Conservation (phyloP, 768 basidiomycete genomes). For the Lanmaoa pseudosensibilis region DNA sequence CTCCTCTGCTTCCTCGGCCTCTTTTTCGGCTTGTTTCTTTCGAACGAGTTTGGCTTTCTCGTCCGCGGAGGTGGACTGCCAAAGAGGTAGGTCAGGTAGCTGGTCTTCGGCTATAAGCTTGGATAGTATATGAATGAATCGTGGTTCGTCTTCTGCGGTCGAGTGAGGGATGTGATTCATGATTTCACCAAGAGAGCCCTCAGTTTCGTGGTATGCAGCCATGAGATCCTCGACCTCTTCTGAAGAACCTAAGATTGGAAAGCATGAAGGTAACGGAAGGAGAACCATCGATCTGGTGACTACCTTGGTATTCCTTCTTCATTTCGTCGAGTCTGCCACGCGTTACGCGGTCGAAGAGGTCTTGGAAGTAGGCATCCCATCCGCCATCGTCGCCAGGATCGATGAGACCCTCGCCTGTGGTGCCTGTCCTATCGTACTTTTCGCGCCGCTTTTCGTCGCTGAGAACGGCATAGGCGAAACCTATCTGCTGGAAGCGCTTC, state of each 20-base stretch:
- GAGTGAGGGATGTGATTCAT: constrained; percentile 88
- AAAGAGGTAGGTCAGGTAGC: constrained; percentile 54
- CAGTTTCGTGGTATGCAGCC: constrained; percentile 64
- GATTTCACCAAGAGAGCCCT: constrained; percentile 78
- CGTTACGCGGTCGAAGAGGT: constrained; percentile 85
- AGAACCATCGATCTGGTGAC: background rate
- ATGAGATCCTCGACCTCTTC: constrained; percentile 85
- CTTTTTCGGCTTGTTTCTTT: constrained; percentile 71
- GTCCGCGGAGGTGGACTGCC: constrained; percentile 75
- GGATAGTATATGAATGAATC: constrained; percentile 72
- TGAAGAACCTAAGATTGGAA: constrained; percentile 58
- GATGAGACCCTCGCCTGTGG: constrained; percentile 76
- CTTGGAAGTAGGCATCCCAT: constrained; percentile 96
- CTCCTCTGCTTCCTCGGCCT: constrained; percentile 81
- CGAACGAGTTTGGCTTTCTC: constrained; percentile 75
- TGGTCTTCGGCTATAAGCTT: constrained; percentile 61
- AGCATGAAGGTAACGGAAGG: background rate
- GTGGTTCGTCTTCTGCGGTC: constrained; percentile 77
- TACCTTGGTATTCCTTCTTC: constrained; percentile 92
- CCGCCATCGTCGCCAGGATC: constrained; percentile 72
- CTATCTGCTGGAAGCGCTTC: constrained; percentile 87
- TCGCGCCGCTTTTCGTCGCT: constrained; percentile 72
- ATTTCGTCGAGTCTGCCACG: constrained; percentile 86
- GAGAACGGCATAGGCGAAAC: constrained; percentile 90
- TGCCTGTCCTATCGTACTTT: constrained; percentile 83